Conservation (phyloP, 1,284 basidiomycete genomes). For the Somion occarium region DNA sequence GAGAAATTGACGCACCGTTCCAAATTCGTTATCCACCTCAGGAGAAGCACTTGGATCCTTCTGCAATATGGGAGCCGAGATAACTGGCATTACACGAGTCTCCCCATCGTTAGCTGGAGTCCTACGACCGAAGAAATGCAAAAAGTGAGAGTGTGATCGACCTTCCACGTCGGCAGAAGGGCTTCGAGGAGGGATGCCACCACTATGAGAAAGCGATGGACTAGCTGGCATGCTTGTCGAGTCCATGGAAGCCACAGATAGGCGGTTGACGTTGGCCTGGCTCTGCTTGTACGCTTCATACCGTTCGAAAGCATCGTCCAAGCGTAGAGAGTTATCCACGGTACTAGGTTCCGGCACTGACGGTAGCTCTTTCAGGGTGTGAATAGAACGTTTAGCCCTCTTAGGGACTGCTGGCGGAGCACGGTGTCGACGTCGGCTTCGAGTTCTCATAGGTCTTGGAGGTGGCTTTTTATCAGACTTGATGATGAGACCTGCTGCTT, state of each 20-base stretch:
- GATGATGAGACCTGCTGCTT: conserved; percentile 84
- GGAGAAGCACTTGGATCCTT: conserved; percentile 15
- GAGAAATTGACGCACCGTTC: conserved; percentile 41
- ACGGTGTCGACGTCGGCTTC: conserved; percentile 34
- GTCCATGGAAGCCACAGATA: conserved; percentile 57
- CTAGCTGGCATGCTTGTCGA: conserved; percentile 27
- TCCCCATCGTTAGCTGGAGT: conserved; percentile 40
- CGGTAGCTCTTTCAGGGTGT: conserved; percentile 47
- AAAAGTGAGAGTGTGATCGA: conserved; percentile 37
- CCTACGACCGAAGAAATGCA: conserved; percentile 56
- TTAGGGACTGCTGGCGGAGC: conserved; percentile 48
- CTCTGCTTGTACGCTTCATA: conserved; percentile 76
- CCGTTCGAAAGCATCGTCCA: conserved; percentile 88
- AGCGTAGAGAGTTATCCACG: conserved; percentile 27
- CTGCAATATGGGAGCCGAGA: conserved; percentile 36
- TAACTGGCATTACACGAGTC: conserved; percentile 34
- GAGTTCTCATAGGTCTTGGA: conserved; percentile 24
- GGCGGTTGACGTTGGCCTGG: conserved; percentile 41
- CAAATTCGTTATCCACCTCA: conserved; percentile 42
- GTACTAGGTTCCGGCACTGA: conserved; percentile 33
- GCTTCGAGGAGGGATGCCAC: conserved; percentile 18
- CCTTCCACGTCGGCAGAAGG: conserved; percentile 26
- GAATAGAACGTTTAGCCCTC: conserved; percentile 2
- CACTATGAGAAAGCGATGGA: conserved; percentile 19
- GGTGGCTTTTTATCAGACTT: conserved; percentile 45